phyloP scores from a whole-genome alignment of 2,329 filamentous ascomycete genomes.

The Trichoderma gracile region DNA sequence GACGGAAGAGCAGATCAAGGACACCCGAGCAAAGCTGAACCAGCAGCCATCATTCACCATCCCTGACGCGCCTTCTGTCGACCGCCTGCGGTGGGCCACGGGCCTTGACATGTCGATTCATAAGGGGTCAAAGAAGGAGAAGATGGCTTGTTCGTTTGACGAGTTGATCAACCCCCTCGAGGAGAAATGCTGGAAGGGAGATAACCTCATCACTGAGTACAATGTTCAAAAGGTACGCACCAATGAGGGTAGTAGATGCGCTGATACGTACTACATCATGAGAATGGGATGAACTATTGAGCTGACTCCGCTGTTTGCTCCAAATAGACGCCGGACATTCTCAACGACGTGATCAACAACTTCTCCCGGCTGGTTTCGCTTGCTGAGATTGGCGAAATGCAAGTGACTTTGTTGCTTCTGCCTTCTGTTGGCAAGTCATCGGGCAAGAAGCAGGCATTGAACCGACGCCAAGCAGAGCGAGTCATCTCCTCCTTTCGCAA shows the following conservation, averaged over 20 bases:
- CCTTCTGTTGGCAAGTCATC: conserved; percentile 47
- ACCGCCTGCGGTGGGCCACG: conserved; percentile 47
- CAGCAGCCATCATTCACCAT: conserved; percentile 51
- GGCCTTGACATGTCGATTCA: conserved; percentile 44
- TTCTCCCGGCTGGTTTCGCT: conserved; percentile 49
- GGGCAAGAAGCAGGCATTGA: conserved; percentile 45
- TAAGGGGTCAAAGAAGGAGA: conserved; percentile 40
- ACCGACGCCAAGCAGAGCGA: conserved; percentile 51
- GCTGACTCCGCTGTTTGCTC: neutral
- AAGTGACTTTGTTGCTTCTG: conserved; percentile 59
- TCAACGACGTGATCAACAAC: conserved; percentile 48
- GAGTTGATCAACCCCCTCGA: conserved; percentile 47
- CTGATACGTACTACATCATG: neutral
- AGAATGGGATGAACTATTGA: neutral
- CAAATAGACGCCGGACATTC: conserved; percentile 42
- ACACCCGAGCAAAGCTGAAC: conserved; percentile 43
- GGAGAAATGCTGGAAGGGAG: conserved; percentile 48
- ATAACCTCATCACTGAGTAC: conserved; percentile 47
- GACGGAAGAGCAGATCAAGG: conserved; percentile 48
- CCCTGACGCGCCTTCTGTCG: conserved; percentile 46
- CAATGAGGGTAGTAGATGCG: neutral
- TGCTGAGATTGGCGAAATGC: conserved; percentile 52
- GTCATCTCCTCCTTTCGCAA: conserved; percentile 45
- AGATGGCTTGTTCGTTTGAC: conserved; percentile 40
- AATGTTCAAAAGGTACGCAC: conserved; percentile 46